Conservation (phyloP, 176 grass and related monocot species). For the Oryza punctata region DNA sequence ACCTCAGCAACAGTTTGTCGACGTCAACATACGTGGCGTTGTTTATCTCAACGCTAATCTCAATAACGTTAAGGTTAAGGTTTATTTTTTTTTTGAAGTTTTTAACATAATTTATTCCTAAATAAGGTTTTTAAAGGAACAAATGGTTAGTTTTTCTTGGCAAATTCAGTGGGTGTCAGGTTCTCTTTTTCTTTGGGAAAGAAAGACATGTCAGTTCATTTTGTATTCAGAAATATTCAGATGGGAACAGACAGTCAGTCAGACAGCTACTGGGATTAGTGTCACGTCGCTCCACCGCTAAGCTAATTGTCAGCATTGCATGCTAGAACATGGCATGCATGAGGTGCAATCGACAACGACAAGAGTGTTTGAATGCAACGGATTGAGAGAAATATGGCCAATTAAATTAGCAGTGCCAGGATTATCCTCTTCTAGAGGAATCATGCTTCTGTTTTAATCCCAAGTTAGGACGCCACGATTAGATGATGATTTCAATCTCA, state of each 20-base stretch:
- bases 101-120: too few relatives aligned
- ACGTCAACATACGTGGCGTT: too few relatives aligned
- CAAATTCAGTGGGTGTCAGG: not conserved
- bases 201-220: not conserved
- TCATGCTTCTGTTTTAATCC: constrained; percentile 28
- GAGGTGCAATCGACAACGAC: not conserved
- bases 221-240: not conserved
- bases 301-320: constrained; percentile 2
- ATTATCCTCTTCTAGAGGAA: not conserved
- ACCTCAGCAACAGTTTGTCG: too few relatives aligned
- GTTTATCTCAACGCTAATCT: too few relatives aligned
- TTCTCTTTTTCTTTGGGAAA: not conserved
- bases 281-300: constrained; percentile 45
- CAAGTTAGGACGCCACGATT: not conserved
- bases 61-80: too few relatives aligned
- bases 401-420: not conserved
- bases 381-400: not conserved
- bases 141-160: too few relatives aligned
- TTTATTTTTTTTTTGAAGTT: too few relatives aligned
- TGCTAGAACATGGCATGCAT: constrained; percentile 22
- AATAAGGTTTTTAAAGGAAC: too few relatives aligned
- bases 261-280: constrained; percentile 8
- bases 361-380: not conserved
- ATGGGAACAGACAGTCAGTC: not conserved
- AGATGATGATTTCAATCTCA: not conserved